Base-by-base conservation (phyloP, 495 filamentous ascomycete species). In the Pyrenula massariospora region DNA sequence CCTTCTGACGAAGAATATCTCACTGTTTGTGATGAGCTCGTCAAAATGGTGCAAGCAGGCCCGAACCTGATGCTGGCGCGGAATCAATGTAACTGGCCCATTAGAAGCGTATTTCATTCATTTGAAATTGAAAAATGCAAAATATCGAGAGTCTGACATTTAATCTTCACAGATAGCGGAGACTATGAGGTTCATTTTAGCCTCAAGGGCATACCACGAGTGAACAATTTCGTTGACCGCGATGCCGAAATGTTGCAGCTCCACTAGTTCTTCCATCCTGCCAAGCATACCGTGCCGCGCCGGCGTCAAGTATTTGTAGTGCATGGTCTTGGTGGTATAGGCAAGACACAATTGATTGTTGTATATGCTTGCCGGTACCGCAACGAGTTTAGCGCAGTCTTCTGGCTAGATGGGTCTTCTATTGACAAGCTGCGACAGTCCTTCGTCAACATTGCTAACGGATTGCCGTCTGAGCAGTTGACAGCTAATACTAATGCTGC, bases 301-400 rank as follows among this genome's bases (percentile, higher is more conserved):
- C 55, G 48, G 21, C 54, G 12, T 25, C 25, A 53, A 56, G 36
- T 56, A 19, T 42, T 61, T 21, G 57, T 61, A 10, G 49, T 63
- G 22, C 51, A 61, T 53, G 63, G 68, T 23, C 55, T 71, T 53
- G 64, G 68, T 12, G 65, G 68, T 22, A 65, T 69, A 8, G 65
- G 66, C 51, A 69, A 69, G 55, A 69, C 65, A 2, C 65, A 69
- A 54, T 58, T 69, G 24, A 63, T 65, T 12, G 58, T 62, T 19
- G 58, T 31, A 54, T 63, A 61, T 59, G 65, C 62, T 12, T 52
- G 25, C 56, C 53, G 22, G 58, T 59, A 60, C 54, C 23, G 56
- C 22, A 24, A 54, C 24, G 55, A 50, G 12, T 65, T 53, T 56
- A 54, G 55, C 21, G 52, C 63, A 12, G 55, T 66, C 11, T 63